phyloP scores from a whole-genome alignment of 2,329 filamentous ascomycete genomes.

The Gremmenia infestans region DNA sequence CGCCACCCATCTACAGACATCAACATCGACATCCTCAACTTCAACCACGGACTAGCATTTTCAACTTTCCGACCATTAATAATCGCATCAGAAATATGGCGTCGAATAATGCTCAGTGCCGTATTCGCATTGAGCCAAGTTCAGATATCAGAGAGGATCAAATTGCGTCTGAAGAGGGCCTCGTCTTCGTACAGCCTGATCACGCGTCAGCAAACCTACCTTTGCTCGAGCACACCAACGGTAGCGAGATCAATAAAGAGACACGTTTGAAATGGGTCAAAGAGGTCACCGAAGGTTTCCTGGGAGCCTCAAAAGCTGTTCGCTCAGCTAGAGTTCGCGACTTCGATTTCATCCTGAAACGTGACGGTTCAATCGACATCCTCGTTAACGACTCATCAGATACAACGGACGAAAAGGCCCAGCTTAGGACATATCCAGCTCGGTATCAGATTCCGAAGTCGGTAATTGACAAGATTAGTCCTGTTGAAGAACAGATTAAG shows the following conservation, averaged over 20 bases:
- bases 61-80: no score
- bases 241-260: background rate
- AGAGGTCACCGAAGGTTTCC: slow-evolving; percentile 3
- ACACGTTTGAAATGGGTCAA: slow-evolving; percentile 9
- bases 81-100: no score
- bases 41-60: no score
- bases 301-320: background rate
- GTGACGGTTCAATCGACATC: slow-evolving; percentile 13
- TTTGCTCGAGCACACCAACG: background rate
- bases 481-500: slow-evolving; percentile 9
- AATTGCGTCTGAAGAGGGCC: background rate
- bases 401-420: background rate
- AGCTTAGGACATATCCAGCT: slow-evolving; percentile 12
- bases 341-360: slow-evolving; percentile 12
- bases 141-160: no score
- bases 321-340: slow-evolving; percentile 7
- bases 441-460: slow-evolving; percentile 9
- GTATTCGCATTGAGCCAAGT: no score
- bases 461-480: slow-evolving; percentile 2
- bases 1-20: no score
- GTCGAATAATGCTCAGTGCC: no score
- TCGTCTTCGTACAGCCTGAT: background rate
- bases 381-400: background rate
- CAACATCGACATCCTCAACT: no score
- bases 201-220: background rate